Base-by-base conservation (phyloP, 495 filamentous ascomycete species). In the Penicillium turbatum region DNA sequence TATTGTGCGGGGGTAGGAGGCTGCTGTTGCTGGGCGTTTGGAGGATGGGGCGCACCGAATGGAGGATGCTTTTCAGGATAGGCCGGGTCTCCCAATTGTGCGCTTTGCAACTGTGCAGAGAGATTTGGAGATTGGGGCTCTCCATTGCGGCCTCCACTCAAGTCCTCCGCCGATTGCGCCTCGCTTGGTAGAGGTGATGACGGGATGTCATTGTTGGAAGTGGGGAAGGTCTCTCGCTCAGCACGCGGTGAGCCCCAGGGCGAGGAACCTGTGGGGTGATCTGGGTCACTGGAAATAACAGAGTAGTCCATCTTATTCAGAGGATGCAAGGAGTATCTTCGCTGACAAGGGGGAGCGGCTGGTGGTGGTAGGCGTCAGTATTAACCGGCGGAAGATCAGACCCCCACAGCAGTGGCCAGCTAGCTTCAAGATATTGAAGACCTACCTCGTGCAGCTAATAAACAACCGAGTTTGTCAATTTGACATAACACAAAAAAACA, bases 231-330 rank as follows among this genome's bases (percentile, higher is more conserved):
- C 34, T 79, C 73, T 46, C 82, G 74, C 56, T 79, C 77, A 59
- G 79, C 78, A 62, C 83, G 82, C 35, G 89, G 89, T 35, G 88
- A 89, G 19, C 82, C 86, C 90, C 90, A 96, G 16, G 90, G 89
- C 7, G 88, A 91, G 34, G 81, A 65, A 26, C 81, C 90, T 17
- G 73, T 77, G 10, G 83, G 80, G 59, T 89, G 75, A 7, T 91
- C 87, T 12, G 83, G 82, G 68, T 93, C 90, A 59, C 82, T 70
- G 62, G 87, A 82, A 24, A 89, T 79, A 48, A 86, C 70, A 45
- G 89, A 89, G 72, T 93, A 96, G 71, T 96, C 90, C 90, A 96
- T 96, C 16, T 50, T 59, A 37, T 43, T 47, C 35, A 29, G 40
- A 35, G 47, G 49, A 62, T 49, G 55, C 52, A 65, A 53, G 34